Percentiles rank a stretch among this genome's conserved stretches.
Evolutionary conservation across 768 basidiomycete species (phyloP).

Genomic region (Tricholoma hemisulphureum): DNA sequence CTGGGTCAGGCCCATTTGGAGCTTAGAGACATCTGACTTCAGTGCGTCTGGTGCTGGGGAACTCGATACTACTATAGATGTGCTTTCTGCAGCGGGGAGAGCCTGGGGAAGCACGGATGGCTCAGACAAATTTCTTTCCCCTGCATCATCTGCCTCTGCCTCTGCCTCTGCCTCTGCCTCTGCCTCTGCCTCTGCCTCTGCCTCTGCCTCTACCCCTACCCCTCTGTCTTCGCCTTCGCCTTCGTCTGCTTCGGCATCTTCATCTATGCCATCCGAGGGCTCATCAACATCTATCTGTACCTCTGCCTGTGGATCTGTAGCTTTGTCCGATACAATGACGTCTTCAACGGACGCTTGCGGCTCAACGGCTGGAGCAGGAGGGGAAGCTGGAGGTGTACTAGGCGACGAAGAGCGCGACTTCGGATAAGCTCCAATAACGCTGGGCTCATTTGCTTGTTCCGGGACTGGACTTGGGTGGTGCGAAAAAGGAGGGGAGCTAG

Average conservation of each 20-base stretch:
- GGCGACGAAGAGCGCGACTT: constrained; percentile 35
- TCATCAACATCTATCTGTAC: not conserved
- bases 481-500: constrained; percentile 34
- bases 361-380: not conserved
- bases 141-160: not conserved
- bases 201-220: not conserved
- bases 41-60: constrained; percentile 5
- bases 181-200: not conserved
- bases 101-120: not conserved
- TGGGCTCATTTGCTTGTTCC: constrained; percentile 31
- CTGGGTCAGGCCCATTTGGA: not conserved
- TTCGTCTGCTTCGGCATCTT: not conserved
- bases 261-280: not conserved
- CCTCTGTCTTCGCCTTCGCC: not conserved
- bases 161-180: not conserved
- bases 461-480: constrained; percentile 3
- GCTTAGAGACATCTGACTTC: not conserved
- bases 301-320: not conserved
- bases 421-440: constrained; percentile 45
- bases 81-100: not conserved
- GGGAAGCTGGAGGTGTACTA: constrained; percentile 1
- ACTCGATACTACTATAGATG: not conserved
- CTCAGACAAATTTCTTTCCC: not conserved
- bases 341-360: not conserved
- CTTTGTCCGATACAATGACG: not conserved